phyloP scores from a whole-genome alignment of 1,139 yeast species.

The Kodamaea sp. region DNA sequence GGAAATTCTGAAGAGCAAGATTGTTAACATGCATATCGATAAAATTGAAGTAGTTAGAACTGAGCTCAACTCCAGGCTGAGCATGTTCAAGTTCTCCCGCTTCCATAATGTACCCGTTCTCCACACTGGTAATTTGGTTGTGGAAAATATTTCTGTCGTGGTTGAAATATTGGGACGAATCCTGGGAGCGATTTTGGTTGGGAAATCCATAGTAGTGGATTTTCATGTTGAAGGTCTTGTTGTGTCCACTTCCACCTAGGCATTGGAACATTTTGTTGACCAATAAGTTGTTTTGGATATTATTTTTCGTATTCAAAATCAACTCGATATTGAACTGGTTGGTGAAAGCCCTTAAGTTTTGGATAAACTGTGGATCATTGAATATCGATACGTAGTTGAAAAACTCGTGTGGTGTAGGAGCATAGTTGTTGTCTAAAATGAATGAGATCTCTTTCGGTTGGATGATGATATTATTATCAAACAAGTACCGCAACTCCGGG shows the following conservation, averaged over 20 bases:
- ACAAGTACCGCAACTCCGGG: conserved; percentile 17
- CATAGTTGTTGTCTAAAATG: conserved; percentile 10
- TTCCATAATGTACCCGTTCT: neutral
- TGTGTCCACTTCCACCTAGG: conserved; percentile 5
- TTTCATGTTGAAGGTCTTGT: conserved; percentile 3
- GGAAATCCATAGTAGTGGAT: conserved; percentile 3
- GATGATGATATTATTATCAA: conserved; percentile 17
- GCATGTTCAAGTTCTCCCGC: too few species aligned
- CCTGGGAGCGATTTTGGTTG: neutral
- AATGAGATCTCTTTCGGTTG: conserved; percentile 22
- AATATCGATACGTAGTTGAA: conserved; percentile 2
- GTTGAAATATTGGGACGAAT: neutral
- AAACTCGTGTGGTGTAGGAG: neutral
- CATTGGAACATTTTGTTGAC: conserved; percentile 10
- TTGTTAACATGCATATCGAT: neutral
- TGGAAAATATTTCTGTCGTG: neutral
- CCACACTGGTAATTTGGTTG: too few species aligned
- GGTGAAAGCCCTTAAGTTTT: conserved; percentile 11
- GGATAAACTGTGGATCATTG: neutral
- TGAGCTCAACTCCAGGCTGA: neutral
- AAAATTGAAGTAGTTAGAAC: neutral
- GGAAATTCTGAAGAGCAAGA: conserved; percentile 5
- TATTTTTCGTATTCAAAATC: conserved; percentile 10
- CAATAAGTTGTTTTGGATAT: conserved; percentile 8
- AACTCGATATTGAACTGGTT: conserved; percentile 15